Evolutionary conservation across 2,329 filamentous ascomycete genomes (phyloP), one percentile per base, ranked within the genome.

Genomic region (Raffaelea ambrosiae): DNA sequence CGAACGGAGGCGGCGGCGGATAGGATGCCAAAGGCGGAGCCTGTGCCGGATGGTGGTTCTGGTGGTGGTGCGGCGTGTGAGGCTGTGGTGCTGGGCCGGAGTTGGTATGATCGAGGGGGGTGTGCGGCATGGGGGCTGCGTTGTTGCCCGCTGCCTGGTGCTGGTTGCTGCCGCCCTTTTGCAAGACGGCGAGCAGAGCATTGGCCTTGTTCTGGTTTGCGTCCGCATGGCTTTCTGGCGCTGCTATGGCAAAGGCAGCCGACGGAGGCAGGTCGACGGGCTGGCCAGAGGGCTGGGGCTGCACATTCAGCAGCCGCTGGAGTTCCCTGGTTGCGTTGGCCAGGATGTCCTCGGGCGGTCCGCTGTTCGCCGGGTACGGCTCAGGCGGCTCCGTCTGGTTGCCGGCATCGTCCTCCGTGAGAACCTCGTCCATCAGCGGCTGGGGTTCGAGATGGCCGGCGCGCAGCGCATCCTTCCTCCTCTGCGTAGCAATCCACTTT

Each of bases 401-500:
- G 54, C 68, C 66, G n/a, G 66, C 59, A 45, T 86, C 81, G 47
- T 86, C 83, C 60, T 85, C 79, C 7, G 79, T 79, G 45, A 75
- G 63, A 35, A 71, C 68, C 52, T 84, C 79, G 40, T 83, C 76
- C 21, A 70, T 63, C 14, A 71, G 66, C 5, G 51, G 65, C 19
- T 70, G 67, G 16, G 67, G 61, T 18, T 68, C 61, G 5, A 69
- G 57, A 29, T 74, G 67, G 29, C 61, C 63, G 35, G 18, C 53
- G 14, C 68, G 69, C 56, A 71, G 69, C 9, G 71, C 70, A 56
- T 87, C 86, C n/a, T 76, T 73, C 66, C 84, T 89, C 69, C 80
- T 84, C 66, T 95, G 88, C 54, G 84, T 79, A n/a, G 81, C 71
- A 42, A 97, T 88, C 90, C 90, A 97, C 63, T 88, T 88, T 65